These are phyloP conservation scores for Neopestalotiopsis sp. DNA, from an alignment of 2,329 filamentous ascomycete species.

Conservation along the genomic window DNA sequence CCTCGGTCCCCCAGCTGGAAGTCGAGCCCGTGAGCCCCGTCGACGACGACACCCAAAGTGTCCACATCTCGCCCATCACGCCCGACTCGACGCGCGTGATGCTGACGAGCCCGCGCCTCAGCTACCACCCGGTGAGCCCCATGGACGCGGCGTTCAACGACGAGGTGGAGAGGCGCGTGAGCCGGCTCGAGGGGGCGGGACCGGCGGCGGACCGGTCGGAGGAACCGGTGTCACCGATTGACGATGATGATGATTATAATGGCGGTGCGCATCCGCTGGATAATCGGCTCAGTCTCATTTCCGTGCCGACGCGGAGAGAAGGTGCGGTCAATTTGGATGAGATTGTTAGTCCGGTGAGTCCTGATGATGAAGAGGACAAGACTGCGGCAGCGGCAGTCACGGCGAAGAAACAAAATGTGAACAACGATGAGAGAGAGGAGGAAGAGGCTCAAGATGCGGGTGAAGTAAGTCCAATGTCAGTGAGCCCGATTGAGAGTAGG, in stretches of 20 bases:
- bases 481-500: conserved; percentile 21
- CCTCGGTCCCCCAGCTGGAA: not conserved
- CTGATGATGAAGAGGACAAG: not conserved
- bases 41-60: conserved; percentile 15
- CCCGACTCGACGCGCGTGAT: conserved; percentile 19
- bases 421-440: not conserved
- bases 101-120: conserved; percentile 31
- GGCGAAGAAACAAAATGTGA: not conserved
- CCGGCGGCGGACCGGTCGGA: not conserved
- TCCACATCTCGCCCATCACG: not conserved
- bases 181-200: conserved; percentile 3
- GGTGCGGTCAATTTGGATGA: not conserved
- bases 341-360: conserved; percentile 11
- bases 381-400: too few relatives aligned
- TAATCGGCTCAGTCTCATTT: conserved; percentile 15
- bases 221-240: conserved; percentile 14
- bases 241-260: not conserved
- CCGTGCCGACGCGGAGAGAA: conserved; percentile 1
- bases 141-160: conserved; percentile 30
- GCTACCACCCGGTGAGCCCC: conserved; percentile 31
- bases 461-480: conserved; percentile 12
- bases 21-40: not conserved
- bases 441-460: not conserved
- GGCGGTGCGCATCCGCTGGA: not conserved
- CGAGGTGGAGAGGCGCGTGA: conserved; percentile 20